Evolutionary conservation across 495 filamentous ascomycete genomes (phyloP), one percentile per base, ranked within the genome.

Genomic region (Hapsidospora chrysogenum): DNA sequence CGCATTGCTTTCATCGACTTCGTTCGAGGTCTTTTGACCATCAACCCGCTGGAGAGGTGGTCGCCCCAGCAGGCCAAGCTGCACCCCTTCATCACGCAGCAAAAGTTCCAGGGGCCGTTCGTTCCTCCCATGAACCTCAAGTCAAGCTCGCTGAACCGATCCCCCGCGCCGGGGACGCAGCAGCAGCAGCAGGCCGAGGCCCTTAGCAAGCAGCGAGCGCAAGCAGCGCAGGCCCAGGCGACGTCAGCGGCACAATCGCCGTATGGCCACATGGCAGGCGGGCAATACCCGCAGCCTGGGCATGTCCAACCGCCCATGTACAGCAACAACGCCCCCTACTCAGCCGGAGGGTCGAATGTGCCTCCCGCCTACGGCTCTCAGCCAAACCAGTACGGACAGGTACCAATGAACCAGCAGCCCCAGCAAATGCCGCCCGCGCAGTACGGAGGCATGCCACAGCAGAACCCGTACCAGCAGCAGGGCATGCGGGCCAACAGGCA

Each of bases 1-100:
- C 78, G 92, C 33, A 71, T 87, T 36, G 83, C 92, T n/a, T 99
- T 99, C 48, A 99, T 96, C 46, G 92, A 99, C 53, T 99, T 99
- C 41, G 89, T 95, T n/a, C 78, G 87, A 43, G 92, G 92, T 8
- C 54, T 99, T 21, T 57, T 99, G 34, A 86, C 80, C 23, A 93
- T 95, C 55, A 96, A 93, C 50, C 92, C 92, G 2, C 68, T 99
- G 17, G 92, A 99, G 51, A 66, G 92, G 40, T 99, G 92, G 92
- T 92, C 92, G 11, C 92, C 92, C 9, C 86, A 94, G 47, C 92
- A 99, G 52, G 92, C 92, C 20, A 94, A 94, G 48, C 53, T 94
- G 46, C 92, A 99, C 47, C 92, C 92, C 3, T 99, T 99, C 62
- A 99, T 99, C 47, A 99, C 92, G 0, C 92, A 99, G 46, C 80